Evolutionary conservation across 371 early-diverging fungal species (phyloP), one percentile per base, ranked within the genome.

Genomic region (Mycotypha africana): DNA sequence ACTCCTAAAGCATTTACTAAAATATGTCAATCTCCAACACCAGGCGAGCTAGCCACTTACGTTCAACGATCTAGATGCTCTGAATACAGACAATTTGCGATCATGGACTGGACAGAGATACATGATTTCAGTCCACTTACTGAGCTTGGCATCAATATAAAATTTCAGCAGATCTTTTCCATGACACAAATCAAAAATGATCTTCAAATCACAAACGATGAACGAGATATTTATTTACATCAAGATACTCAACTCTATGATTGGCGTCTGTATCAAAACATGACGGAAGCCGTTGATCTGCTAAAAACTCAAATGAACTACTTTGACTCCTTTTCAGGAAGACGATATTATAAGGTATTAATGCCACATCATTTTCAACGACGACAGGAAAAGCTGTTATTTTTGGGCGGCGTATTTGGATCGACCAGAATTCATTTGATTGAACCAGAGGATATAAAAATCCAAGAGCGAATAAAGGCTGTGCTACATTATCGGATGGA

Each of bases 221-320:
- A 68, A 2, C 22, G 51, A 14, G 65, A 73, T 26, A 57, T 62
- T 0, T 65, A 64, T 34, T 35, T 56, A 24, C 47, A 66, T 21
- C 41, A 51, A n/a, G 78, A 77, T 38, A 26, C 38, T 8, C 58
- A 62, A n/a, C 44, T 62, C 2, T 72, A 68, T 19, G 74, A 74
- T 37, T 77, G 74, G 74, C 38, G 62, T 3, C 49, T 77, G 2
- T 72, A 61, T 33, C 65, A 74, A 26, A 58, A 60, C 26, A 19
- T 31, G 16, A 41, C 42, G 8, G 35, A 45, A 21, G 62, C 60
- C 4, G 22, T 38, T 3, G 33, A 53, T 1, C 14, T 65, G 19
- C 2, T 65, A n/a, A 14, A 43, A 6, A 44, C 54, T 1, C 28
- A 30, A 22, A 19, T 50, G 12, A 64, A 69, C 31, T 69, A 54